Evolutionary conservation across 768 basidiomycete species (phyloP).

Genomic region (Agrocybe praecox): DNA sequence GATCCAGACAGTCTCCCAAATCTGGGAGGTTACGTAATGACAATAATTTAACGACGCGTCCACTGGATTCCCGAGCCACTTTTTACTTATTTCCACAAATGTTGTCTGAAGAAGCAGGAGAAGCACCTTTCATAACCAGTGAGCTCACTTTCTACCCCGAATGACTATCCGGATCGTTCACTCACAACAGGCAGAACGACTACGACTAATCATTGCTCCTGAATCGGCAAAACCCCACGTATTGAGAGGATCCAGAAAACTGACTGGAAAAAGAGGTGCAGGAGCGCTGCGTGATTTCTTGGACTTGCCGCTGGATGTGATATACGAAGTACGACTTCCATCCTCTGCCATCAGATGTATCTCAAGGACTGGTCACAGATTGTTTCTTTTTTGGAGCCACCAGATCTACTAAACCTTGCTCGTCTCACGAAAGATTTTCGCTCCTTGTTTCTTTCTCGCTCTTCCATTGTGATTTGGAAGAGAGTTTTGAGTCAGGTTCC

Average conservation of each 20-base stretch:
- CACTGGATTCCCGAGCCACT: too few relatives aligned
- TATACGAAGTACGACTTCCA: background rate
- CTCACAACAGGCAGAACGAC: background rate
- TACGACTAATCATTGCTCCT: background rate
- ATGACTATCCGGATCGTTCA: too few relatives aligned
- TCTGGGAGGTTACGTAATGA: too few relatives aligned
- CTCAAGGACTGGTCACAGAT: background rate
- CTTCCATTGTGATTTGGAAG: conserved; percentile 21
- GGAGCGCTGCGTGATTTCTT: background rate
- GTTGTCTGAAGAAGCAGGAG: too few relatives aligned
- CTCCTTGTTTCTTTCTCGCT: conserved; percentile 27
- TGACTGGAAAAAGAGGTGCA: background rate
- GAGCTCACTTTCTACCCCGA: too few relatives aligned
- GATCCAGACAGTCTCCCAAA: too few relatives aligned
- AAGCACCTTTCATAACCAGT: too few relatives aligned
- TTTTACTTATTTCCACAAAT: too few relatives aligned
- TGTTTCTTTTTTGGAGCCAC: conserved; percentile 28
- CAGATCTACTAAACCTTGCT: conserved; percentile 39
- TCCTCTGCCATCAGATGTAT: too few relatives aligned
- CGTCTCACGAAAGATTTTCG: conserved; percentile 34
- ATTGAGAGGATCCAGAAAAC: background rate
- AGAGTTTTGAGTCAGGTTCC: conserved; percentile 6
- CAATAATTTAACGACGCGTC: too few relatives aligned
- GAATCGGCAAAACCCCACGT: background rate
- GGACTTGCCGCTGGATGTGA: background rate